These are phyloP conservation scores for Geotrichum aggregatum DNA, from an alignment of 1,139 yeast genomes.

Conservation along the genomic window DNA sequence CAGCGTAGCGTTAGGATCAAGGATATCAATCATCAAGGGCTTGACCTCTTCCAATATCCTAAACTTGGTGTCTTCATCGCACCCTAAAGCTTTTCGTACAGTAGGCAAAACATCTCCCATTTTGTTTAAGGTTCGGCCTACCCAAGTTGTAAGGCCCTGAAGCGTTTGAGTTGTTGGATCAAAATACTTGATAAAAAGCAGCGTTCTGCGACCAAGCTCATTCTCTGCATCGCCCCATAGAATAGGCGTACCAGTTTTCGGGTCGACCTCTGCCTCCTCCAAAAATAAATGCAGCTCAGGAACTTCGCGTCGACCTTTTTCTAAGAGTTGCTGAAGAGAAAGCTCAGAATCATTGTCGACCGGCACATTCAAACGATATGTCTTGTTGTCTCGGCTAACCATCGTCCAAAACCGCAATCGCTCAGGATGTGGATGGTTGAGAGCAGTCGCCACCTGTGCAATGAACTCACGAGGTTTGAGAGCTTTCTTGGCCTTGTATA, in stretches of 20 bases:
- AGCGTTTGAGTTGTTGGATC: slow-evolving; percentile 54
- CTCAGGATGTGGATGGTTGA: slow-evolving; percentile 35
- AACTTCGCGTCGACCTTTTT: slow-evolving; percentile 28
- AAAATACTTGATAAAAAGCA: slow-evolving; percentile 67
- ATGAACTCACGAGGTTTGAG: slow-evolving; percentile 52
- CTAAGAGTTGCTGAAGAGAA: slow-evolving; percentile 46
- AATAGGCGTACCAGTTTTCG: background rate
- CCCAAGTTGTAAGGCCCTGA: slow-evolving; percentile 60
- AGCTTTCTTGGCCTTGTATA: slow-evolving; percentile 55
- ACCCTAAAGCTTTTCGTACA: slow-evolving; percentile 47
- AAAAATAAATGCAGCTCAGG: slow-evolving; percentile 30
- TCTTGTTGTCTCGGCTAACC: slow-evolving; percentile 67
- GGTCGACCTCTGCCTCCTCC: slow-evolving; percentile 32
- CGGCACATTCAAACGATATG: slow-evolving; percentile 60
- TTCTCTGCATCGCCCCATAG: slow-evolving; percentile 15
- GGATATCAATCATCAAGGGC: slow-evolving; percentile 56
- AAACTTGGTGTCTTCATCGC: slow-evolving; percentile 44
- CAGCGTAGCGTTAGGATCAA: slow-evolving; percentile 45
- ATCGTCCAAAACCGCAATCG: slow-evolving; percentile 60
- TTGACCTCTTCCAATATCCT: slow-evolving; percentile 68
- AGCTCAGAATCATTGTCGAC: slow-evolving; percentile 42
- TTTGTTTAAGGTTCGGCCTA: slow-evolving; percentile 49
- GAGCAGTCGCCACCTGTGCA: slow-evolving; percentile 46
- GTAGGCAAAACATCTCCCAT: slow-evolving; percentile 47
- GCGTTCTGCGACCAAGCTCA: slow-evolving; percentile 34